These are phyloP conservation scores for Sclerotinia nivalis DNA, from an alignment of 2,329 filamentous ascomycete species.

Conservation along the genomic window DNA sequence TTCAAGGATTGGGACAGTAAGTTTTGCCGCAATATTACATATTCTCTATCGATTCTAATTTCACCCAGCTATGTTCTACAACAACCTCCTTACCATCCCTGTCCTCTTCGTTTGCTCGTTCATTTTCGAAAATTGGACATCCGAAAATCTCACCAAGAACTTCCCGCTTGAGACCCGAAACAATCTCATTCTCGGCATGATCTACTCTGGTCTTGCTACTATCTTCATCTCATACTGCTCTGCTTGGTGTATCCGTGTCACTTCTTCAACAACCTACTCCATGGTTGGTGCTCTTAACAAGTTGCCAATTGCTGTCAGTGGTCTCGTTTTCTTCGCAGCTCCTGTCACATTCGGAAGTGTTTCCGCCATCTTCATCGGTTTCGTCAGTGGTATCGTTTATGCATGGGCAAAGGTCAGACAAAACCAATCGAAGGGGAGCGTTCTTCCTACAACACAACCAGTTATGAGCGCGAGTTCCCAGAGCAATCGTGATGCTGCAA, in stretches of 20 bases:
- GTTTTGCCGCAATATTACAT: slow-evolving; percentile 45
- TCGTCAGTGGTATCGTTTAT: slow-evolving; percentile 90
- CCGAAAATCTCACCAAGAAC: slow-evolving; percentile 78
- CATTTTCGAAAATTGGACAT: slow-evolving; percentile 88
- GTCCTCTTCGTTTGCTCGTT: slow-evolving; percentile 82
- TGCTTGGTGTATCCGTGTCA: slow-evolving; percentile 97
- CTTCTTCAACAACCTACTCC: slow-evolving; percentile 95
- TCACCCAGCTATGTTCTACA: slow-evolving; percentile 92
- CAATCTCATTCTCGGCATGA: slow-evolving; percentile 80
- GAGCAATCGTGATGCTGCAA: slow-evolving; percentile 84
- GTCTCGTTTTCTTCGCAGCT: slow-evolving; percentile 92
- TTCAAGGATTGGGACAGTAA: slow-evolving; percentile 99
- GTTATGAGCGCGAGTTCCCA: slow-evolving; percentile 87
- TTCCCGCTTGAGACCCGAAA: slow-evolving; percentile 84
- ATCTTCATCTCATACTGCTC: slow-evolving; percentile 99
- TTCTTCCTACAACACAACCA: slow-evolving; percentile 65
- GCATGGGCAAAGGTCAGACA: slow-evolving; percentile 84
- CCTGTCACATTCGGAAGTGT: slow-evolving; percentile 91
- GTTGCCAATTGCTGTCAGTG: slow-evolving; percentile 89
- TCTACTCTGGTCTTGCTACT: slow-evolving; percentile 88
- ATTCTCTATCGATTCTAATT: slow-evolving; percentile 39
- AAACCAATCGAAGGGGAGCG: slow-evolving; percentile 63
- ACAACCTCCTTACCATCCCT: slow-evolving; percentile 95
- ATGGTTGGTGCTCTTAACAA: slow-evolving; percentile 99
- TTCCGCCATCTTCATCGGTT: slow-evolving; percentile 86